Evolutionary conservation across 371 early-diverging fungal species (phyloP).

Genomic region (Capniomyces stellatus): DNA sequence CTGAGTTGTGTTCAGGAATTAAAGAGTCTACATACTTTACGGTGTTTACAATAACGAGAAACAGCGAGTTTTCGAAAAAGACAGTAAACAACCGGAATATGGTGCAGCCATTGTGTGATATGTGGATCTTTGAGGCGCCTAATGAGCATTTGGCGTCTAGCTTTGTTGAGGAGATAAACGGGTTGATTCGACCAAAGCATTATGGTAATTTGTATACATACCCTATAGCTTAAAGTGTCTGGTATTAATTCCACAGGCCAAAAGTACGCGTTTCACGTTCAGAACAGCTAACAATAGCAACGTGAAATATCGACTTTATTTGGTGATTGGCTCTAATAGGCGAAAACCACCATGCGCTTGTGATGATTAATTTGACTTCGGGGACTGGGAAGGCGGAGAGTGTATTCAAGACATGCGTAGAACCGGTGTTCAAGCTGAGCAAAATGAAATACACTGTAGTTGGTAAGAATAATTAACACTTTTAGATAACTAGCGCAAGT

Average conservation of each 20-base stretch:
- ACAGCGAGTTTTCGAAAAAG: background rate
- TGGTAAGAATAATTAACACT: conserved; percentile 9
- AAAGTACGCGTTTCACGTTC: too few species aligned
- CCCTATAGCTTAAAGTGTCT: too few species aligned
- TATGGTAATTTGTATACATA: conserved; percentile 8
- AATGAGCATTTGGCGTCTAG: conserved; percentile 14
- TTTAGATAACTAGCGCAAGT: background rate
- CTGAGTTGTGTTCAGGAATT: conserved; percentile 5
- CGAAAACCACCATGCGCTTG: conserved; percentile 4
- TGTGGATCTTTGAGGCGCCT: conserved; percentile 20
- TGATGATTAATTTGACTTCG: conserved; percentile 35
- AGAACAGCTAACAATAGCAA: too few species aligned
- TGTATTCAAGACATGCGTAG: conserved; percentile 22
- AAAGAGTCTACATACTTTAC: conserved; percentile 21
- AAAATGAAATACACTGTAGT: conserved; percentile 17
- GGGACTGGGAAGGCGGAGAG: conserved; percentile 30
- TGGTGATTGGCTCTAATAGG: too few species aligned
- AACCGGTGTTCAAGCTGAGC: conserved; percentile 31
- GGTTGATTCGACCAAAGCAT: conserved; percentile 14
- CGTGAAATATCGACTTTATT: too few species aligned
- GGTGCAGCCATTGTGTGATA: conserved; percentile 22
- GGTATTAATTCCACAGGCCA: too few species aligned
- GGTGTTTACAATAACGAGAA: conserved; percentile 15
- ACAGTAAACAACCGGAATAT: conserved; percentile 7
- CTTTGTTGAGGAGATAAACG: conserved; percentile 13